Conservation (phyloP, 495 filamentous ascomycete genomes). For the Pyrenopolyporus hunteri region DNA sequence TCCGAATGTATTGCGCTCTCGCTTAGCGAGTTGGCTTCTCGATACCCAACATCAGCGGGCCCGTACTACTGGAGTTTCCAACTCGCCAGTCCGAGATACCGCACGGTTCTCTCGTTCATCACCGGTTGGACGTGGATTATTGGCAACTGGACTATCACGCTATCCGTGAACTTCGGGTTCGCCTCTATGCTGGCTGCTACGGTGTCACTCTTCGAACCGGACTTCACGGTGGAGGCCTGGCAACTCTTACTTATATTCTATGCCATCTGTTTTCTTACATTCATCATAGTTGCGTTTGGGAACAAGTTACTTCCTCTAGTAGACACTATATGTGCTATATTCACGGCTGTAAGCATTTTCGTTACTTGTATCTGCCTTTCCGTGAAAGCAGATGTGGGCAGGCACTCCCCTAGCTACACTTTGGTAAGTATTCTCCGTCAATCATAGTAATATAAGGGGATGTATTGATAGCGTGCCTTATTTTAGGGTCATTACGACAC, state of each 20-base stretch:
- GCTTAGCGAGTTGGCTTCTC: constrained; percentile 63
- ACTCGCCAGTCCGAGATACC: constrained; percentile 54
- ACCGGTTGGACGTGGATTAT: constrained; percentile 63
- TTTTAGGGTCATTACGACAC: constrained; percentile 62
- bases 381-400: constrained; percentile 57
- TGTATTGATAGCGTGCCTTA: constrained; percentile 47
- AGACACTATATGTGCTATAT: constrained; percentile 57
- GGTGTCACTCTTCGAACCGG: constrained; percentile 53
- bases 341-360: constrained; percentile 41
- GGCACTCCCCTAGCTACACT: constrained; percentile 50
- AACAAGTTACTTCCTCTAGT: constrained; percentile 59
- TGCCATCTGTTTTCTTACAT: constrained; percentile 58
- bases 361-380: constrained; percentile 55
- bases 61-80: constrained; percentile 67
- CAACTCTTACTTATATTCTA: constrained; percentile 62
- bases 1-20: constrained; percentile 60
- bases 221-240: constrained; percentile 53
- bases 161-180: constrained; percentile 63
- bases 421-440: constrained; percentile 44
- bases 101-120: constrained; percentile 61
- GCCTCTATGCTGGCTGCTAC: constrained; percentile 60
- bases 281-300: constrained; percentile 61
- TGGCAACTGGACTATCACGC: constrained; percentile 63
- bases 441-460: constrained; percentile 47
- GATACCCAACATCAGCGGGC: constrained; percentile 61